Evolutionary conservation across 495 filamentous ascomycete genomes (phyloP), one percentile per base, ranked within the genome.

Genomic region (Trichoderma gamsii): DNA sequence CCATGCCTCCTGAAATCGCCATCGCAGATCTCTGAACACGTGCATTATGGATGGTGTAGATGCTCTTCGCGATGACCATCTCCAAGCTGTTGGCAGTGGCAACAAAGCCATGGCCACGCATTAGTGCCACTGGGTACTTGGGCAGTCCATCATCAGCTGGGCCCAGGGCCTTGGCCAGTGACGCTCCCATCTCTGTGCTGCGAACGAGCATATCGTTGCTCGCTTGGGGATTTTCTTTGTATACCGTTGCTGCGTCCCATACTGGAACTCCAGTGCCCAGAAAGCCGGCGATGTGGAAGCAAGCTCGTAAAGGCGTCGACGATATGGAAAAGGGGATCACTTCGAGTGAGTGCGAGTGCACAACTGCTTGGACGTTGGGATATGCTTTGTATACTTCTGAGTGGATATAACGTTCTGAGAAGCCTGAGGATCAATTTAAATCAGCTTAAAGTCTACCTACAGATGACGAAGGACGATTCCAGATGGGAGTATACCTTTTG

Each of bases 321-420:
- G 68, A 76, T 35, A 82, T 75, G 38, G 72, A 74, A 65, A 76
- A 83, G 11, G 81, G 81, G 4, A 83, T 61, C 25, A 83, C 80
- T 21, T 74, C 78, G 18, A 76, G 73, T 2, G 76, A 73, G 69
- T 83, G 81, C 41, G 73, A 76, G 68, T 83, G 80, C 18, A 81
- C 73, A 0, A 82, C 79, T 67, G 74, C 72, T 51, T 76, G 75
- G 16, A 83, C 73, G 2, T 65, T 52, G 1, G 77, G 73, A 65
- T 72, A 83, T 18, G 70, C 65, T 67, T 78, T 78, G 59, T 76
- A 79, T 2, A 82, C 76, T 72, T 83, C 81, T 65, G 76, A 76
- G 69, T 83, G 81, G 67, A 83, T 82, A 71, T 68, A 82, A 0
- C 81, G 77, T 70, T 83, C 81, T 15, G 70, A 69, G 72, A 78